Percentiles rank a stretch among this genome's conserved stretches.
phyloP scores from a whole-genome alignment of 768 basidiomycete species.

The Kwoniella sp. region DNA sequence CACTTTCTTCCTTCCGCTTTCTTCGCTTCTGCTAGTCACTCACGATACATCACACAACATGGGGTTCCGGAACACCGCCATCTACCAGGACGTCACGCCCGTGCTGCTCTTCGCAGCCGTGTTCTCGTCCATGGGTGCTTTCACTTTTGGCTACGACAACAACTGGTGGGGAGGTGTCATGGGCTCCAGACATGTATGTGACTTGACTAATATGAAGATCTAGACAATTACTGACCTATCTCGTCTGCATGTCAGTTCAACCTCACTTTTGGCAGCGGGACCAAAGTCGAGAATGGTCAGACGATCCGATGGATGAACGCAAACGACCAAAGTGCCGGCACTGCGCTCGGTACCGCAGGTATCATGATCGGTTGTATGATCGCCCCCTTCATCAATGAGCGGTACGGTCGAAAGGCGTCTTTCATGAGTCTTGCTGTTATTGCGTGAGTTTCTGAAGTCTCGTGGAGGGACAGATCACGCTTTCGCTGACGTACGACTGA shows the following conservation, averaged over 20 bases:
- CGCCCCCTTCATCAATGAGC: constrained; percentile 19
- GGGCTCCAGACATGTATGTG: constrained; percentile 7
- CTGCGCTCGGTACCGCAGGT: constrained; percentile 22
- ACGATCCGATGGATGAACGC: constrained; percentile 6
- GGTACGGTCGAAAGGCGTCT: constrained; percentile 18
- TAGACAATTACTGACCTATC: neutral
- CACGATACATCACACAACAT: constrained; percentile 7
- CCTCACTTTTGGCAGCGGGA: constrained; percentile 10
- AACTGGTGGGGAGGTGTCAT: constrained; percentile 25
- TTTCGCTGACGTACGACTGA: neutral
- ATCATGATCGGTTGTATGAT: constrained; percentile 30
- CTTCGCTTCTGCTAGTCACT: too few species aligned
- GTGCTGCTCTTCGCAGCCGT: constrained; percentile 12
- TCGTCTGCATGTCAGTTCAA: constrained; percentile 17
- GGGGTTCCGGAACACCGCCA: constrained; percentile 15
- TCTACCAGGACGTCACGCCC: constrained; percentile 19
- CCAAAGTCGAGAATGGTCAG: constrained; percentile 8
- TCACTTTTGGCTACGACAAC: constrained; percentile 24
- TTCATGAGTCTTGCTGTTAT: constrained; percentile 20
- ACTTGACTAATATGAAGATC: neutral
- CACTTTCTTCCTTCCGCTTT: too few species aligned
- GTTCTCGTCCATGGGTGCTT: constrained; percentile 22
- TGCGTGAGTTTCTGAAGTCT: neutral
- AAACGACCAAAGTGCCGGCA: constrained; percentile 22
- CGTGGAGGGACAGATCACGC: neutral